Evolutionary conservation across 306 rosid genomes (phyloP).

Genomic region (Cicer chorassanicum): DNA sequence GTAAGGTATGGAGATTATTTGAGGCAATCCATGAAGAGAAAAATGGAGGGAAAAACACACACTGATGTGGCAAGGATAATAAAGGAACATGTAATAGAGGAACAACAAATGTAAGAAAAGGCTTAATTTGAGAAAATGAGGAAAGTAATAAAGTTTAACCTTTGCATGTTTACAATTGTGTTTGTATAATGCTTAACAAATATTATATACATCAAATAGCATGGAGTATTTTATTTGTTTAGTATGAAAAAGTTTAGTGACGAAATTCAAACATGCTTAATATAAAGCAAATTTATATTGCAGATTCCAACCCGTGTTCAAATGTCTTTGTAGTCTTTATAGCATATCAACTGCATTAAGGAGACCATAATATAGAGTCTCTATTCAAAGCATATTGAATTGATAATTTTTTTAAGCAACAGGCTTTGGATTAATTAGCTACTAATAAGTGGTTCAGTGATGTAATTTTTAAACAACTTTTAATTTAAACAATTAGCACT

Average conservation of each 20-base stretch:
- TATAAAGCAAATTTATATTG: too few relatives aligned
- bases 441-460: too few relatives aligned
- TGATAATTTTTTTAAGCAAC: too few relatives aligned
- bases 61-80: conserved; percentile 38
- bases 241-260: too few relatives aligned
- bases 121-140: not conserved
- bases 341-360: too few relatives aligned
- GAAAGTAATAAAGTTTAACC: not conserved
- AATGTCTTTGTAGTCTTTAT: too few relatives aligned
- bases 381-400: too few relatives aligned
- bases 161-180: not conserved
- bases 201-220: not conserved
- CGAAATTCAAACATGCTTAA: not conserved
- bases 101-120: not conserved
- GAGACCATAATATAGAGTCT: too few relatives aligned
- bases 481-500: not conserved
- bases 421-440: not conserved
- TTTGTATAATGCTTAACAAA: not conserved
- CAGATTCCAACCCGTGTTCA: too few relatives aligned
- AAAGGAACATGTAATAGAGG: not conserved
- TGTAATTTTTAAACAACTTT: too few relatives aligned
- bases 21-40: conserved; percentile 46
- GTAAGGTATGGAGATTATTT: conserved; percentile 54
- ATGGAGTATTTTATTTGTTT: not conserved
- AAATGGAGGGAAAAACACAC: conserved; percentile 56